These are phyloP conservation scores for Debaryomyces maramus DNA, from an alignment of 805 yeast genomes.

Conservation along the genomic window DNA sequence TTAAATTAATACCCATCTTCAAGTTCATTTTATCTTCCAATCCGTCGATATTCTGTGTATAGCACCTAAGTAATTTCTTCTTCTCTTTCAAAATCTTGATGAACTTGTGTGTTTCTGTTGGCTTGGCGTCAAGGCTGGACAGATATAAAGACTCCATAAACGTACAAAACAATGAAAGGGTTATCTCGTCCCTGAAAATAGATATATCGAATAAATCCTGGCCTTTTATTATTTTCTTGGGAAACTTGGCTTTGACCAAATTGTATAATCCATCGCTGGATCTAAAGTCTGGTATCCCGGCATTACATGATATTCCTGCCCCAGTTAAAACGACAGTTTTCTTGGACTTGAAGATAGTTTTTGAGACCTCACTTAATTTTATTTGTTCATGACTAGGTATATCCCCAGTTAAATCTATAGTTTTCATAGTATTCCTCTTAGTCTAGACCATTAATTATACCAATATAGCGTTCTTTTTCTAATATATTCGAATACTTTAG, in stretches of 20 bases:
- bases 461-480: too few species aligned
- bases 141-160: constrained; percentile 82
- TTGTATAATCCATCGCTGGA: constrained; percentile 82
- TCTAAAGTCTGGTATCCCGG: constrained; percentile 96
- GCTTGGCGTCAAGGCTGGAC: constrained; percentile 63
- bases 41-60: constrained; percentile 94
- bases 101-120: constrained; percentile 83
- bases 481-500: too few species aligned
- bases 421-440: constrained; percentile 13
- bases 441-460: background rate
- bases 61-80: constrained; percentile 75
- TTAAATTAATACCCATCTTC: constrained; percentile 51
- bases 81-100: constrained; percentile 59
- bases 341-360: constrained; percentile 50
- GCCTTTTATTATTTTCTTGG: constrained; percentile 69
- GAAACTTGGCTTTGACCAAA: constrained; percentile 61
- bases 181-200: constrained; percentile 64
- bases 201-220: constrained; percentile 90
- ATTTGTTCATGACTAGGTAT: constrained; percentile 15
- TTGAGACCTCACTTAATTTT: constrained; percentile 39
- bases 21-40: constrained; percentile 69
- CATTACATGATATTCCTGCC: constrained; percentile 95
- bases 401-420: constrained; percentile 21
- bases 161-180: constrained; percentile 74
- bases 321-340: constrained; percentile 79